Conservation (phyloP, 140 eudicot genomes). For the Ambrosia hybrid region DNA sequence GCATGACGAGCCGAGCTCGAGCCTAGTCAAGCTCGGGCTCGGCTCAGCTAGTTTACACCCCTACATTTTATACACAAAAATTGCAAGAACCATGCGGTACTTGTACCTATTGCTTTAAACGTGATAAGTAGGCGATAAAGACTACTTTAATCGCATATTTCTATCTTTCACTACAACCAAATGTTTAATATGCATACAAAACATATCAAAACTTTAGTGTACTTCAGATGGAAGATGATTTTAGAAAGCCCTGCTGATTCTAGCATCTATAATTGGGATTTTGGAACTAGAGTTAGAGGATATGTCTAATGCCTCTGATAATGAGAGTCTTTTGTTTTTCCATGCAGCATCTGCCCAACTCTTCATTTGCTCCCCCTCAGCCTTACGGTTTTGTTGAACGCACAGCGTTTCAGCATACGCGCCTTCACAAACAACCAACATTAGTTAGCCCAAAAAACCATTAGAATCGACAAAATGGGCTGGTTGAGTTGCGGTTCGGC, state of each 20-base stretch:
- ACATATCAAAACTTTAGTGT: neutral
- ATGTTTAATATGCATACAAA: no score
- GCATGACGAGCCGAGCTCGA: no score
- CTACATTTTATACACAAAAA: no score
- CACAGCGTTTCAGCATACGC: conserved; percentile 80
- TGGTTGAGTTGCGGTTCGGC: neutral
- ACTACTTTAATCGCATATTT: no score
- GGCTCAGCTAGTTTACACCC: no score
- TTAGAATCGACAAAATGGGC: neutral
- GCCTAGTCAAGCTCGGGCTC: no score
- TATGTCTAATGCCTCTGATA: conserved; percentile 65
- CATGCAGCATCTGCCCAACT: conserved; percentile 78
- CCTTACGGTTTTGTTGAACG: conserved; percentile 82
- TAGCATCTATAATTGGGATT: conserved; percentile 66
- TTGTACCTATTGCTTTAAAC: no score
- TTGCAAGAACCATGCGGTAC: no score
- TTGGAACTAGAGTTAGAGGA: conserved; percentile 51
- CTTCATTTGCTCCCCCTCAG: conserved; percentile 75
- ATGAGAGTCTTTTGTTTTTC: conserved; percentile 67
- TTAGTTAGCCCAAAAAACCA: neutral
- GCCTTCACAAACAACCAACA: conserved; percentile 47
- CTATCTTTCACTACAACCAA: no score
- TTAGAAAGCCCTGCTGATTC: conserved; percentile 71
- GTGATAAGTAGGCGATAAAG: no score
- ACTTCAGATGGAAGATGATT: conserved; percentile 5